These are phyloP conservation scores for Madurella mycetomatis DNA, from an alignment of 2,329 filamentous ascomycete genomes.

Conservation along the genomic window DNA sequence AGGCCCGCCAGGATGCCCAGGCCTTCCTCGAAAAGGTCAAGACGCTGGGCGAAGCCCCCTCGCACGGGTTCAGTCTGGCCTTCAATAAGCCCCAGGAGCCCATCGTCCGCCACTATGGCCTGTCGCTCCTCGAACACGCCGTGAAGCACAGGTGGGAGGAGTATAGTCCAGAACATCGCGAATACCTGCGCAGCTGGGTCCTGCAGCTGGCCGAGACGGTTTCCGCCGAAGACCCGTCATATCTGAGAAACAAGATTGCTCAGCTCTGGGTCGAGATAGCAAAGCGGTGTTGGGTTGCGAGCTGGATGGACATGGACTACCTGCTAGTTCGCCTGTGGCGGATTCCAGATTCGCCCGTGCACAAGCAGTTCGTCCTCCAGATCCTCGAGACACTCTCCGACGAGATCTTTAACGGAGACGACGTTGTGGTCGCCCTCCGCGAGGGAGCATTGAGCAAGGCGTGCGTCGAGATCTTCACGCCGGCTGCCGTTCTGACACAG, in stretches of 20 bases:
- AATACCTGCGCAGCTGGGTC: conserved; percentile 69
- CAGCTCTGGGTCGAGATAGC: conserved; percentile 93
- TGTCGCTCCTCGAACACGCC: conserved; percentile 85
- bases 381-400: conserved; percentile 90
- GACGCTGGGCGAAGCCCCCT: conserved; percentile 69
- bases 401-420: conserved; percentile 88
- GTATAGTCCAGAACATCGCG: conserved; percentile 64
- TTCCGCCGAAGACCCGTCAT: conserved; percentile 68
- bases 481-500: conserved; percentile 67
- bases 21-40: conserved; percentile 84
- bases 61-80: conserved; percentile 80
- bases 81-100: conserved; percentile 69
- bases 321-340: conserved; percentile 82
- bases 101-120: conserved; percentile 86
- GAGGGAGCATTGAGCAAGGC: conserved; percentile 82
- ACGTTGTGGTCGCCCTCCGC: conserved; percentile 76
- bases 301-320: conserved; percentile 94
- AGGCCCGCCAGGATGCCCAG: conserved; percentile 76
- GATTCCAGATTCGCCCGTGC: conserved; percentile 53
- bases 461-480: conserved; percentile 91
- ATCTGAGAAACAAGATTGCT: conserved; percentile 87
- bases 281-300: conserved; percentile 85
- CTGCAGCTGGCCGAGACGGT: conserved; percentile 71
- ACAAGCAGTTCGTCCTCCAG: conserved; percentile 82
- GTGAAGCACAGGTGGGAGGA: conserved; percentile 80